Conservation (phyloP, 345 rosid genomes). For the Erucastrum elatum region DNA sequence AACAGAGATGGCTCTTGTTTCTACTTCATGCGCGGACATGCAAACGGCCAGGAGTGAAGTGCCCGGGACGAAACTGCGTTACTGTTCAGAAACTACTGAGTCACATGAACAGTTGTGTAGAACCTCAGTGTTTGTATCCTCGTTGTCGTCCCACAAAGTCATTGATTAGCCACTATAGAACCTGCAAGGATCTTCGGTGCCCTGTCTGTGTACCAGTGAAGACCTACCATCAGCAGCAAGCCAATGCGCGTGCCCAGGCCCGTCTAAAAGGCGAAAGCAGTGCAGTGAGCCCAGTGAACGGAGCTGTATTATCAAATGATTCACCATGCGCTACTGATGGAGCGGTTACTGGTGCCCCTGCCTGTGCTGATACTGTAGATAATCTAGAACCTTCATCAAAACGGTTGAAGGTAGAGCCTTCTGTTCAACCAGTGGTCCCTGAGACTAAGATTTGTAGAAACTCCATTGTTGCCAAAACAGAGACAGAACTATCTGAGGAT, state of each 20-base stretch:
- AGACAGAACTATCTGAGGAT: conserved; percentile 46
- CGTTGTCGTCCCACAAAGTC: conserved; percentile 75
- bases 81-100: conserved; percentile 62
- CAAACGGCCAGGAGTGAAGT: conserved; percentile 81
- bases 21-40: conserved; percentile 86
- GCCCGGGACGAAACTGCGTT: conserved; percentile 59
- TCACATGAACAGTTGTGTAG: conserved; percentile 75
- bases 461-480: conserved; percentile 41
- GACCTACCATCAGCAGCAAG: conserved; percentile 52
- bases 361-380: conserved; percentile 49
- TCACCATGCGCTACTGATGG: conserved; percentile 45
- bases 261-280: conserved; percentile 45
- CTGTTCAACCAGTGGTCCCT: conserved; percentile 47
- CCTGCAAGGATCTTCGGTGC: conserved; percentile 65
- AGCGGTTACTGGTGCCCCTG: conserved; percentile 44
- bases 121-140: conserved; percentile 61
- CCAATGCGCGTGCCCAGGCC: conserved; percentile 48
- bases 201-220: conserved; percentile 92
- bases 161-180: conserved; percentile 63
- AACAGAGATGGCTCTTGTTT: conserved; percentile 85
- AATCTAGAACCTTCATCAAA: conserved; percentile 67
- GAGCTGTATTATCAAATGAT: conserved; percentile 50
- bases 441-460: conserved; percentile 48
- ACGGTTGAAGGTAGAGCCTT: conserved; percentile 79
- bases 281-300: conserved; percentile 41